phyloP scores from a whole-genome alignment of 148 eudicot genomes.

The Arctostaphylos glauca region DNA sequence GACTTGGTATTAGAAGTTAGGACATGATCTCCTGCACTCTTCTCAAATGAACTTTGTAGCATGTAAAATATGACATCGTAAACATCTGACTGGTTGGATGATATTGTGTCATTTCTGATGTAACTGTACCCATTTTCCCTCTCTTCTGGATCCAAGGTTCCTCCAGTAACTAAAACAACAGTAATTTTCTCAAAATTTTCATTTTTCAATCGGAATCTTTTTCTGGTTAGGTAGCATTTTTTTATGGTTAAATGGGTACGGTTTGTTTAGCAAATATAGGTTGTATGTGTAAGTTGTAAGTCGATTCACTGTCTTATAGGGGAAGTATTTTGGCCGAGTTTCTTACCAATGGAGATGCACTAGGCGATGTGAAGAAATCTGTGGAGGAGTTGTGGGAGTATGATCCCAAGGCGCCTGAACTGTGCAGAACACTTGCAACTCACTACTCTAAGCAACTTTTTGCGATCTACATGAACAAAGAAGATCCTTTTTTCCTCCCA shows the following conservation, averaged over 20 bases:
- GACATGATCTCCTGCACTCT: background rate
- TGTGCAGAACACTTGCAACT: constrained; percentile 51
- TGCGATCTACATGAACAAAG: constrained; percentile 49
- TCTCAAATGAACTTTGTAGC: background rate
- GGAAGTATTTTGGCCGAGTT: constrained; percentile 60
- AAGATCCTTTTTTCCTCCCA: constrained; percentile 52
- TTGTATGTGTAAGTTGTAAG: background rate
- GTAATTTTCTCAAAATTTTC: background rate
- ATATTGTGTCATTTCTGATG: too few species aligned
- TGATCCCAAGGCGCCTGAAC: constrained; percentile 44
- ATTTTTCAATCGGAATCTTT: background rate
- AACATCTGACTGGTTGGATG: background rate
- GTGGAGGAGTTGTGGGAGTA: constrained; percentile 51
- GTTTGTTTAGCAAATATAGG: background rate
- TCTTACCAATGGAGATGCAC: constrained; percentile 56
- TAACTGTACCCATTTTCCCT: background rate
- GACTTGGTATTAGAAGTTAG: background rate
- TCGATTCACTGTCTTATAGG: constrained; percentile 31
- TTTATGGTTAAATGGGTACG: background rate
- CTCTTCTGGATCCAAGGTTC: background rate
- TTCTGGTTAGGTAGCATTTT: background rate
- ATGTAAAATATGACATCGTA: background rate
- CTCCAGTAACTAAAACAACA: background rate
- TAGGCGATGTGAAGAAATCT: constrained; percentile 46
- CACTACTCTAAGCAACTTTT: constrained; percentile 78